Base-by-base conservation (phyloP, 352 stramenopile species). In the Globisporangium barbulae region DNA sequence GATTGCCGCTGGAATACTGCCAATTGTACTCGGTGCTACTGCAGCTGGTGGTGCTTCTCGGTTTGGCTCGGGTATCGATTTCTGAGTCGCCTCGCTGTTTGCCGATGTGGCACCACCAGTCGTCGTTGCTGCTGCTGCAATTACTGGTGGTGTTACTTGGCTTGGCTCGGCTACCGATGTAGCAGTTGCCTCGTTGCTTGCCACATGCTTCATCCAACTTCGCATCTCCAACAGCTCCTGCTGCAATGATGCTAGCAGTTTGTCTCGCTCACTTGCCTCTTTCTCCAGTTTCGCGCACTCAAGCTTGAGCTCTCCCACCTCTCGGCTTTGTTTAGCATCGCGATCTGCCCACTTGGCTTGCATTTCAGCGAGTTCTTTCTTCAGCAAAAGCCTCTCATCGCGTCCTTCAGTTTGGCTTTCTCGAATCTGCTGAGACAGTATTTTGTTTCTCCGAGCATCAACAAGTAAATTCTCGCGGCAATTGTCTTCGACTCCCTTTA, bases 241-340 rank as follows among this genome's bases (percentile, higher is more conserved):
- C 10, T n/a, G 37, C n/a, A 54, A 22, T 13, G 31, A 39, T n/a
- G 17, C 25, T 12, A 54, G 5, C 17, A 13, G 13, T 10, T 33
- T 12, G 19, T 39, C 48, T 6, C 25, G 17, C 25, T 31, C 25
- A 13, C 48, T n/a, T 21, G 48, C 48, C 25, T 54, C 48, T 37
- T 54, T 54, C 48, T 54, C 17, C 50, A 56, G 2, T 15, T 55
- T 55, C 15, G 28, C 49, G 19, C 33, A 30, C 17, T 57, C 50
- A 22, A 17, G 28, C 30, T 25, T 57, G 50, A 57, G 17, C 50
- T 12, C 19, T 2, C 30, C 4, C 31, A 39, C 19, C 50, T 57
- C 50, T 57, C 21, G 9, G 6, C 22, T 13, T 30, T 9, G 50
- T 33, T 44, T 19, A 5, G 1, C 30, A 21, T 31, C 31, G 17